Percentiles rank a stretch among this genome's conserved stretches.
Conservation (phyloP, 2,329 filamentous ascomycete genomes). For the Curvularia verruculosa region DNA sequence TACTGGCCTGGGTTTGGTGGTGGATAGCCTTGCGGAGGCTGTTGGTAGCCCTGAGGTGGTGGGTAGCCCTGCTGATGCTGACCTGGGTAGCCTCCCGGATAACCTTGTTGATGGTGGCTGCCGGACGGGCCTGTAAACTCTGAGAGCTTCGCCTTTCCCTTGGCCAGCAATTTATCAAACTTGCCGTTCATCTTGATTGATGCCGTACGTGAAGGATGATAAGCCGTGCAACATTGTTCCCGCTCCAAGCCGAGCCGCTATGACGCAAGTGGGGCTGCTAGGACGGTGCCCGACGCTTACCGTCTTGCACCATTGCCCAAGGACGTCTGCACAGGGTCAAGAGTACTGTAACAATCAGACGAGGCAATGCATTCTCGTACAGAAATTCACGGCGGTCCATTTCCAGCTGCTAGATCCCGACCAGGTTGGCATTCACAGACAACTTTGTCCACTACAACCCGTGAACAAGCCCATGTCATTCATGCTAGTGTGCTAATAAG, state of each 20-base stretch:
- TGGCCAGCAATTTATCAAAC: slow-evolving; percentile 45
- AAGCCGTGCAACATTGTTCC: slow-evolving; percentile 7
- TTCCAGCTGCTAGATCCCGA: neutral
- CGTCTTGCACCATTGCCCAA: neutral
- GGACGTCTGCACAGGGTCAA: neutral
- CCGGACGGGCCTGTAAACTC: slow-evolving; percentile 34
- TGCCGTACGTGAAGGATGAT: slow-evolving; percentile 2
- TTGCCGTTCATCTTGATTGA: slow-evolving; percentile 33
- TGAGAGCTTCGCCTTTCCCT: slow-evolving; percentile 47
- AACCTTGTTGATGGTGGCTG: slow-evolving; percentile 30
- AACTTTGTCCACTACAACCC: too few relatives aligned
- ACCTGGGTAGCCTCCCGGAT: slow-evolving; percentile 24
- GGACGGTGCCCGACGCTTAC: neutral
- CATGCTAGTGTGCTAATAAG: neutral
- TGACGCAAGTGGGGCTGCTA: slow-evolving; percentile 16
- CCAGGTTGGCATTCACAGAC: neutral
- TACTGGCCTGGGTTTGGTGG: slow-evolving; percentile 23
- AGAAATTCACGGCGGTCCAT: neutral
- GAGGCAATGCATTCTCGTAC: neutral
- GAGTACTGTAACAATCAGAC: too few relatives aligned
- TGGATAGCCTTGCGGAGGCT: slow-evolving; percentile 12
- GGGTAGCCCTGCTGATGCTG: slow-evolving; percentile 18
- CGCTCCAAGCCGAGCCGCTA: slow-evolving; percentile 14
- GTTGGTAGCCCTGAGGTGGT: slow-evolving; percentile 23
- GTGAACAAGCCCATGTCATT: neutral